These are phyloP conservation scores for Sphagnum tenellum DNA, from an alignment of 225 moss, liverwort and hornwort species.

Conservation along the genomic window DNA sequence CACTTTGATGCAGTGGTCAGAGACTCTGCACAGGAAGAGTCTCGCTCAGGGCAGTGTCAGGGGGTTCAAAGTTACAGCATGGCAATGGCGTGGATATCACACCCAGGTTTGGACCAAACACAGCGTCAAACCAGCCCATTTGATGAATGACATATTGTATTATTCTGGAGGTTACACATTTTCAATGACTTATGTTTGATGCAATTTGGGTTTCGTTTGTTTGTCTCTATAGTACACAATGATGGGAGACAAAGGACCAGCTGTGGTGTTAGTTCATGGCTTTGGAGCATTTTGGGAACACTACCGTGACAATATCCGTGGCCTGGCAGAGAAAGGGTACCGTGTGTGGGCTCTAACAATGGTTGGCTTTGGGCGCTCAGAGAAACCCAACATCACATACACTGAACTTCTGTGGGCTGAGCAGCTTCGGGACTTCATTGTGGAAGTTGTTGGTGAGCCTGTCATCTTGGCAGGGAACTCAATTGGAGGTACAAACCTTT, in stretches of 20 bases:
- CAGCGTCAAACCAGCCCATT: background rate
- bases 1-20: conserved; percentile 61
- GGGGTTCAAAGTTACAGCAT: conserved; percentile 59
- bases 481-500: conserved; percentile 51
- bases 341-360: conserved; percentile 86
- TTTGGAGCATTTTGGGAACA: conserved; percentile 99
- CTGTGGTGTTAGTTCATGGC: conserved; percentile 85
- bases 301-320: conserved; percentile 75
- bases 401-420: conserved; percentile 89
- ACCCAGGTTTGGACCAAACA: conserved; percentile 48
- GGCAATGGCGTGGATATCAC: conserved; percentile 92
- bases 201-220: too few species aligned
- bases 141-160: background rate
- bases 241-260: conserved; percentile 69
- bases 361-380: conserved; percentile 94
- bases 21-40: conserved; percentile 68
- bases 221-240: conserved; percentile 50
- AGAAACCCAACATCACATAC: conserved; percentile 77
- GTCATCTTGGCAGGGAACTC: conserved; percentile 77
- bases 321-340: conserved; percentile 69
- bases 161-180: background rate
- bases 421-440: conserved; percentile 84
- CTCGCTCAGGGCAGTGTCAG: conserved; percentile 54
- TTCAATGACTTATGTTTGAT: too few species aligned
- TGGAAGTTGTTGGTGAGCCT: conserved; percentile 83